phyloP scores from a whole-genome alignment of 108 stramenopile genomes.

The Ochromonas danica region DNA sequence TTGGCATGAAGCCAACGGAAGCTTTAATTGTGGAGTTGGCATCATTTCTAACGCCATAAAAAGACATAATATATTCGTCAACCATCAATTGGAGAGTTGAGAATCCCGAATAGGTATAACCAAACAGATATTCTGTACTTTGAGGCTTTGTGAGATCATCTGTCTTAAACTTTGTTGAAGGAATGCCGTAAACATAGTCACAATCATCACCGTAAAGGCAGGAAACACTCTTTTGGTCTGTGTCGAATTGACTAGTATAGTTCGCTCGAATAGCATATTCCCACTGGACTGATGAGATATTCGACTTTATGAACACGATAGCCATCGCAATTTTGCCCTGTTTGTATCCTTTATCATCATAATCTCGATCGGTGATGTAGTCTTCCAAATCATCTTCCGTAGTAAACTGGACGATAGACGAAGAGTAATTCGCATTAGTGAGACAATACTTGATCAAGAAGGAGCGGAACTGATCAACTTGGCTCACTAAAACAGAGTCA shows the following conservation, averaged over 20 bases:
- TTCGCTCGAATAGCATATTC: slow-evolving; percentile 54
- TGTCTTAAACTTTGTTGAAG: slow-evolving; percentile 46
- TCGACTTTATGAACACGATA: slow-evolving; percentile 49
- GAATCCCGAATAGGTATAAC: slow-evolving; percentile 54
- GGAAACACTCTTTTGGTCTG: background rate
- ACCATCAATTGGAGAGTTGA: slow-evolving; percentile 45
- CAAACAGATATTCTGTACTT: slow-evolving; percentile 46
- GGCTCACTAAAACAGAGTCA: slow-evolving; percentile 39
- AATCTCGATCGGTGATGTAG: slow-evolving; percentile 44
- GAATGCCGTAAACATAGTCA: slow-evolving; percentile 42
- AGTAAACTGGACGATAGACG: slow-evolving; percentile 35
- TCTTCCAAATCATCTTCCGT: slow-evolving; percentile 45
- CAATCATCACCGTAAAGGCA: slow-evolving; percentile 40
- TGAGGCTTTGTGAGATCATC: slow-evolving; percentile 17
- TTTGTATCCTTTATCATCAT: slow-evolving; percentile 35
- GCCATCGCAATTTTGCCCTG: slow-evolving; percentile 49
- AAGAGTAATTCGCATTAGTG: slow-evolving; percentile 4
- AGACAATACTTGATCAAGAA: background rate
- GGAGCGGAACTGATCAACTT: slow-evolving; percentile 25
- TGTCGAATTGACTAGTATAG: slow-evolving; percentile 47
- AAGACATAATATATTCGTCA: slow-evolving; percentile 48
- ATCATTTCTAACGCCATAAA: slow-evolving; percentile 30
- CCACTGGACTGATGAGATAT: slow-evolving; percentile 32
- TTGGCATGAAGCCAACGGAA: slow-evolving; percentile 52
- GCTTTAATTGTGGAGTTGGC: slow-evolving; percentile 5